Base-by-base conservation (phyloP, 805 yeast species). In the Candida coleopterorum region DNA sequence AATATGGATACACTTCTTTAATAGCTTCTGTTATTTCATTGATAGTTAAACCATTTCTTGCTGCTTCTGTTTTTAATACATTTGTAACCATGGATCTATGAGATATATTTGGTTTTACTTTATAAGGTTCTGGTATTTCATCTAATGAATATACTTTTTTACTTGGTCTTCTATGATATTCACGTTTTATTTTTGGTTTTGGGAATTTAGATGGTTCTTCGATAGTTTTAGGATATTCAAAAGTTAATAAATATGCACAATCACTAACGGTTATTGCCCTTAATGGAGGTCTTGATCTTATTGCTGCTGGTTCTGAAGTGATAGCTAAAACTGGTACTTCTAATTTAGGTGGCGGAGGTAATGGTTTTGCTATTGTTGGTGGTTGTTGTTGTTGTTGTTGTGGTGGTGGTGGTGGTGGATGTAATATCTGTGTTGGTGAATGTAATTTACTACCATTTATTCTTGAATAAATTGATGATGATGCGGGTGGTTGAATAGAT, bases 1-100 rank as follows among this genome's bases (percentile, higher is more conserved):
- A 93, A 63, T 85, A 93, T 2, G 97, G 97, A 59, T 83, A 90
- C 9, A 85, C 58, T 29, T 85, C 94, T 57, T 85, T 84, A 33
- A 93, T 88, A 1, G 87, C 85, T 37, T 82, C 83, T 58, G 87
- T 83, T 31, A 93, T 86, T 44, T 89, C 97, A 36, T 46, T 48
- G 23, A 65, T 40, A 3, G 62, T 62, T 77, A 87, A 76, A 18
- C 96, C 96, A 33, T 77, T 70, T 21, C 74, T 77, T 0, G 80
- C 74, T 0, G 83, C 75, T 44, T 74, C 74, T 27, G 80, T 75
- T 42, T 84, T 73, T 42, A 93, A 63, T 39, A 95, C 89, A 6
- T 81, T 78, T 3, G 90, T 81, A 26, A 93, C 82, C 51, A 93
- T 68, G 28, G 81, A 78, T 14, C 94, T 85, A 55, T 85, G 85